Evolutionary conservation across 1,284 basidiomycete species (phyloP).

Genomic region (Leccinum pachyderme): DNA sequence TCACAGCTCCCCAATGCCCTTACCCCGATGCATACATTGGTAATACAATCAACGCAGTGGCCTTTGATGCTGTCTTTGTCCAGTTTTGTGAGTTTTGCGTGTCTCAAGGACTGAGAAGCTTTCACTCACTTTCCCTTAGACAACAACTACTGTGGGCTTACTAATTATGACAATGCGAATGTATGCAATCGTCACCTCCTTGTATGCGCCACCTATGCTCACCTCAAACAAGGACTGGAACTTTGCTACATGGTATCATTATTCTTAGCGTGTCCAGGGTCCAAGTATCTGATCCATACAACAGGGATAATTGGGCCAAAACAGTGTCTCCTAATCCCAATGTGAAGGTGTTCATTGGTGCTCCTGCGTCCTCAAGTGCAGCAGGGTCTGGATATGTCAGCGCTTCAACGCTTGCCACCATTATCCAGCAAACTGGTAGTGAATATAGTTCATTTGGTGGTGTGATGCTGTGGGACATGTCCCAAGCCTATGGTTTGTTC

Average conservation of each 20-base stretch:
- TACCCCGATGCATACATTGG: constrained; percentile 62
- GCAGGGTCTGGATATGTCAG: constrained; percentile 54
- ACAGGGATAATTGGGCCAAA: constrained; percentile 65
- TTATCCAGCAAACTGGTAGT: constrained; percentile 44
- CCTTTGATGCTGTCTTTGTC: constrained; percentile 63
- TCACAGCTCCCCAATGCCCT: constrained; percentile 59
- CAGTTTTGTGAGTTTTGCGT: constrained; percentile 46
- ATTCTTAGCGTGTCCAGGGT: not conserved
- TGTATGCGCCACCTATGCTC: not conserved
- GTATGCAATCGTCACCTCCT: constrained; percentile 28
- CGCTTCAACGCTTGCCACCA: constrained; percentile 43
- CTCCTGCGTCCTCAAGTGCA: constrained; percentile 51
- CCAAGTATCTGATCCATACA: constrained; percentile 1
- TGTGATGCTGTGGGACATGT: constrained; percentile 68
- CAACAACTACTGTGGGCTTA: constrained; percentile 61
- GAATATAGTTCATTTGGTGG: constrained; percentile 66
- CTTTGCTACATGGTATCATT: constrained; percentile 48
- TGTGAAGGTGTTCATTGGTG: constrained; percentile 65
- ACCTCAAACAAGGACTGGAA: constrained; percentile 45
- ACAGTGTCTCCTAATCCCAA: constrained; percentile 54
- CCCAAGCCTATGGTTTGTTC: constrained; percentile 49
- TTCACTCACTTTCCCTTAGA: constrained; percentile 27
- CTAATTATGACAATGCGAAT: constrained; percentile 42
- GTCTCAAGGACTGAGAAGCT: not conserved
- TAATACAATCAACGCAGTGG: constrained; percentile 50